phyloP scores from a whole-genome alignment of 1,284 basidiomycete species.

The Moesziomyces globuligerus region DNA sequence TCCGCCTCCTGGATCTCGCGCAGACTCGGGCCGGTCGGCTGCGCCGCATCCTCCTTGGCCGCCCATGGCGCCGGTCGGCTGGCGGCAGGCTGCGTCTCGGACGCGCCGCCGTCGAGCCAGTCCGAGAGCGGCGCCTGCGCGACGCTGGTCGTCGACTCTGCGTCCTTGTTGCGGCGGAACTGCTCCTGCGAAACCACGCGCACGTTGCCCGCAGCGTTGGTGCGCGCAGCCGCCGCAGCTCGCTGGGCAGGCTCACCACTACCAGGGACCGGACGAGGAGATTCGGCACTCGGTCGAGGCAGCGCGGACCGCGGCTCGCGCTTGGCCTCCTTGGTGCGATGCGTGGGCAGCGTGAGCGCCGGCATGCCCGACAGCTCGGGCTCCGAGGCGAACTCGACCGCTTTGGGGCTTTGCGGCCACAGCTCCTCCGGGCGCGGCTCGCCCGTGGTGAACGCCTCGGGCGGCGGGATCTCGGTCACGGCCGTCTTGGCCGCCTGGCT shows the following conservation, averaged over 20 bases:
- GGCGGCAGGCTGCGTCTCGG: constrained; percentile 28
- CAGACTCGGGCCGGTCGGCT: constrained; percentile 71
- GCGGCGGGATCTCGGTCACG: constrained; percentile 22
- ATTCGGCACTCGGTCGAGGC: constrained; percentile 24
- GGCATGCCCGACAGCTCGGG: constrained; percentile 46
- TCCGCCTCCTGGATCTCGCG: constrained; percentile 97
- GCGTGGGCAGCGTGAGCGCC: constrained; percentile 16
- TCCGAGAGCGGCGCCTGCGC: constrained; percentile 41
- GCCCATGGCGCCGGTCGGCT: constrained; percentile 64
- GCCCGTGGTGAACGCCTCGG: constrained; percentile 22
- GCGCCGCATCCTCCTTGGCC: constrained; percentile 42
- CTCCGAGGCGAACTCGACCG: constrained; percentile 60
- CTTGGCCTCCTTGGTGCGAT: constrained; percentile 27
- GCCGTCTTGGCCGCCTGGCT: constrained; percentile 9
- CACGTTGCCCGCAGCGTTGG: constrained; percentile 48
- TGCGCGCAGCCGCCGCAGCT: constrained; percentile 20
- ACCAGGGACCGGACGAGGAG: constrained; percentile 11
- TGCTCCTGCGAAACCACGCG: constrained; percentile 56
- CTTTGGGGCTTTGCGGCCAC: constrained; percentile 59
- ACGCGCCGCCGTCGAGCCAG: constrained; percentile 42
- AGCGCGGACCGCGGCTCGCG: constrained; percentile 35
- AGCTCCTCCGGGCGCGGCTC: constrained; percentile 55
- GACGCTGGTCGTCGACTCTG: constrained; percentile 1
- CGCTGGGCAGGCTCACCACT: constrained; percentile 27
- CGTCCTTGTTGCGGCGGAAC: constrained; percentile 38